Evolutionary conservation across 1,139 yeast species (phyloP).

Genomic region (Yarrowia galli): DNA sequence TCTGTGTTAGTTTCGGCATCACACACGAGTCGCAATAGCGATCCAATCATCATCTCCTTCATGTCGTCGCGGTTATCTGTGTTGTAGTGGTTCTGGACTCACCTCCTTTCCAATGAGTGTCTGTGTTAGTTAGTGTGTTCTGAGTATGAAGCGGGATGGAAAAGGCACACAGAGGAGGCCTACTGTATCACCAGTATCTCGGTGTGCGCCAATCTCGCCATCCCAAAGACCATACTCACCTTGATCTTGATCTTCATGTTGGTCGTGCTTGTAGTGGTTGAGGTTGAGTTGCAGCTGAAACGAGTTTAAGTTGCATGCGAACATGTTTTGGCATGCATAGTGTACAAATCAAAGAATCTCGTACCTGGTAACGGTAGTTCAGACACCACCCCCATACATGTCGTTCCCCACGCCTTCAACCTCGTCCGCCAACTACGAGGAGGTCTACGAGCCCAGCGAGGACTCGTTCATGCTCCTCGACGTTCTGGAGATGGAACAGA

Average conservation of each 20-base stretch:
- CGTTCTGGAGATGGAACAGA: slow-evolving; percentile 66
- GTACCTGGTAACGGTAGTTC: too few species aligned
- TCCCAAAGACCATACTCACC: slow-evolving; percentile 46
- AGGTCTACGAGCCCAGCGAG: slow-evolving; percentile 92
- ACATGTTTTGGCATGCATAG: slow-evolving; percentile 9
- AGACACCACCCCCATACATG: background rate
- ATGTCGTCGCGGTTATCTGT: background rate
- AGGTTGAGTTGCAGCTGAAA: slow-evolving; percentile 17
- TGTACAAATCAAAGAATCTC: background rate
- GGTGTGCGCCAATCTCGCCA: background rate
- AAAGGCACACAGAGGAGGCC: background rate
- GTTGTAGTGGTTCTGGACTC: slow-evolving; percentile 42
- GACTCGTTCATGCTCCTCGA: slow-evolving; percentile 87
- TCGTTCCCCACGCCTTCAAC: slow-evolving; percentile 64
- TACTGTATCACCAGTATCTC: too few species aligned
- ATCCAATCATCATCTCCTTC: background rate
- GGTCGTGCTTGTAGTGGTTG: slow-evolving; percentile 12
- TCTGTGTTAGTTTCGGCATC: slow-evolving; percentile 51
- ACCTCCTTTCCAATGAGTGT: slow-evolving; percentile 63
- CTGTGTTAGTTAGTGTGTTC: slow-evolving; percentile 44
- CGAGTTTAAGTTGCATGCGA: slow-evolving; percentile 23
- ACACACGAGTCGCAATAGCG: background rate
- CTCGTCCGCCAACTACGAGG: slow-evolving; percentile 55
- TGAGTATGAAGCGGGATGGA: background rate
- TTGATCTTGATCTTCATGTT: slow-evolving; percentile 72